A percentile compares a stretch with the other conserved stretches of the same genome.
Evolutionary conservation across 345 rosid species (phyloP).

Genomic region (Eucalyptus paniculata): DNA sequence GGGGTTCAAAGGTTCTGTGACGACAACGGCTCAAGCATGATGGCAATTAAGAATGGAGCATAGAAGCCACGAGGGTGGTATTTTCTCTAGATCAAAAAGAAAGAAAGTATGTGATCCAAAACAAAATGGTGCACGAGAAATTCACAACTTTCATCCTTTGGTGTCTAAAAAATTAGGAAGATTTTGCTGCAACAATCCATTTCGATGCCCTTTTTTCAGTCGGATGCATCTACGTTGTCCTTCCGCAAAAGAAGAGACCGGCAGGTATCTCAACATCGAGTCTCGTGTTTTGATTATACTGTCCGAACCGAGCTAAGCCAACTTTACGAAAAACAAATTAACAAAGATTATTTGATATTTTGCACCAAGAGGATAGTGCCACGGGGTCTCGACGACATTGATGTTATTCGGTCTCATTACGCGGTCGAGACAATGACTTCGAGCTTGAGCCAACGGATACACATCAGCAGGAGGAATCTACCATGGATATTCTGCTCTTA

Average conservation of each 20-base stretch:
- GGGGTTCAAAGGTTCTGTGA: no score
- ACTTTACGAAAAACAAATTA: background rate
- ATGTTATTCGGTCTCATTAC: background rate
- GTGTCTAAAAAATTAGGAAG: background rate
- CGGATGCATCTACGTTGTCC: background rate
- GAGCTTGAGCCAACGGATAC: background rate
- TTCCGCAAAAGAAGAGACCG: background rate
- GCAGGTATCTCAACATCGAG: background rate
- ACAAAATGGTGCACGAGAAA: fast-evolving
- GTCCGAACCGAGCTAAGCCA: background rate
- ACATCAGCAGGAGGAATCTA: background rate
- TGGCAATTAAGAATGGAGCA: background rate
- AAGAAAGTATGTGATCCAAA: background rate
- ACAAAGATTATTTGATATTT: background rate
- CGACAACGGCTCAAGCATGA: fast-evolving
- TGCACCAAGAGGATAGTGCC: background rate
- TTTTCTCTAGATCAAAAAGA: background rate
- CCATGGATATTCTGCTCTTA: background rate
- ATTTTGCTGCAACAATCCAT: background rate
- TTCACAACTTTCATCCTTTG: background rate
- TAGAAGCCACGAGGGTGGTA: fast-evolving
- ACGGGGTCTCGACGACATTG: background rate
- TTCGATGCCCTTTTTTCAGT: background rate
- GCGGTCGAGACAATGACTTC: background rate
- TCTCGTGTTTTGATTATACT: background rate